A percentile compares a stretch with the other conserved stretches of the same genome.
Conservation (phyloP, 2,329 filamentous ascomycete genomes). For the Aspergillus unguis region DNA sequence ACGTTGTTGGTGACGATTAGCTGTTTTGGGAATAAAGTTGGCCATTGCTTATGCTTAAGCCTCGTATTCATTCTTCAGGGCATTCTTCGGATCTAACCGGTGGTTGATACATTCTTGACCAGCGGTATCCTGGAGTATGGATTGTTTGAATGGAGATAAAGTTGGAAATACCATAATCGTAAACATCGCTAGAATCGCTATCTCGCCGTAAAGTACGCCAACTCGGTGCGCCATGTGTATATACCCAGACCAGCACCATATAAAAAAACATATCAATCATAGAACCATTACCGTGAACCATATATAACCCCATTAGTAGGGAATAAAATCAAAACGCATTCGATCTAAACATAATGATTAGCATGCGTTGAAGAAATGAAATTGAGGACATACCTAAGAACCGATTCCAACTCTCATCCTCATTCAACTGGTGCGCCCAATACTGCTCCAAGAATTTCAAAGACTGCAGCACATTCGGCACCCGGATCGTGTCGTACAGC, state of each 20-base stretch:
- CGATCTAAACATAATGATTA: conserved; percentile 24
- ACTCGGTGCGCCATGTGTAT: background rate
- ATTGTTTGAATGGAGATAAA: background rate
- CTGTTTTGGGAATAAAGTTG: conserved; percentile 7
- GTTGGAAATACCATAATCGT: background rate
- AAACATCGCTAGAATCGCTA: conserved; percentile 2
- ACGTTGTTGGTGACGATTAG: background rate
- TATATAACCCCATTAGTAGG: conserved; percentile 12
- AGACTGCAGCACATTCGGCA: conserved; percentile 42
- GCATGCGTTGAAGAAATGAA: background rate
- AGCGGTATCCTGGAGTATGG: no score
- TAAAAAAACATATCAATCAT: background rate
- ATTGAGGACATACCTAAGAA: conserved; percentile 32
- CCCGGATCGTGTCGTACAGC: conserved; percentile 39
- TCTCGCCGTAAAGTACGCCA: background rate
- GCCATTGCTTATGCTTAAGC: background rate
- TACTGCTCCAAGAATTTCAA: conserved; percentile 41
- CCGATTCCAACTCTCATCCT: conserved; percentile 39
- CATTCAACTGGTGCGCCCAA: conserved; percentile 31
- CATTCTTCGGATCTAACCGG: background rate
- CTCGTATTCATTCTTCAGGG: background rate
- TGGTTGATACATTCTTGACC: background rate
- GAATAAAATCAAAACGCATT: conserved; percentile 29
- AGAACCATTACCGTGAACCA: background rate
- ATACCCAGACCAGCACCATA: background rate